Evolutionary conservation across 495 filamentous ascomycete genomes (phyloP), one percentile per base, ranked within the genome.

Genomic region (Neurospora sp.): DNA sequence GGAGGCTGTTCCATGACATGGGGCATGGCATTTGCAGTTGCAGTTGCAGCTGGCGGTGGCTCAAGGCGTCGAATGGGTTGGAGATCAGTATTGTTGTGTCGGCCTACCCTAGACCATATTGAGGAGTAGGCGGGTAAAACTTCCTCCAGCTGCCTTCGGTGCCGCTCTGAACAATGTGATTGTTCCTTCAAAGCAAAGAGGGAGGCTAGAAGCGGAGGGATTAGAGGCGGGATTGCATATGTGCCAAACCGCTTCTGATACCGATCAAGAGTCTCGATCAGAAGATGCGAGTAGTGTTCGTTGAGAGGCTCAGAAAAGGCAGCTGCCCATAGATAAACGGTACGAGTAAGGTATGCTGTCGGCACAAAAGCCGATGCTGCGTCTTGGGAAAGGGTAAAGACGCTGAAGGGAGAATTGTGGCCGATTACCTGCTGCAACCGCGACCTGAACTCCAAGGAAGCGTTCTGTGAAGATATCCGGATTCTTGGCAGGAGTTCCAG

Each of bases 221-320:
- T 40, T 20, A 80, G 69, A 3, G 78, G 70, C 2, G 78, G 75
- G 4, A 76, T 75, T 39, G 73, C 61, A 68, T 68, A 71, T 39
- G 42, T 40, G 14, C 76, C 75, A 65, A 80, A 80, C 2, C 37
- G 39, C 2, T 69, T 53, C 44, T 73, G 69, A 53, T 71, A 77
- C n/a, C 76, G 73, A 27, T 76, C 68, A 0, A 80, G 70, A 12
- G 75, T 76, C 20, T 79, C 78, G 6, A 69, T 31, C 31, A 80
- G 59, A 18, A 65, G 45, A 37, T 31, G 8, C 5, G 75, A 39
- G 1, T 14, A 41, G 22, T 59, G 37, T 18, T 71, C 74, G 7
- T 71, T 47, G 8, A 31, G 39, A 14, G 77, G 73, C 16, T 73
- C 73, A 12, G 68, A 41, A 8, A 76, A 22, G 6, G 71, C 70